Evolutionary conservation across 2,329 filamentous ascomycete species (phyloP), one percentile per base, ranked within the genome.

Genomic region (Hypomyces perniciosus): DNA sequence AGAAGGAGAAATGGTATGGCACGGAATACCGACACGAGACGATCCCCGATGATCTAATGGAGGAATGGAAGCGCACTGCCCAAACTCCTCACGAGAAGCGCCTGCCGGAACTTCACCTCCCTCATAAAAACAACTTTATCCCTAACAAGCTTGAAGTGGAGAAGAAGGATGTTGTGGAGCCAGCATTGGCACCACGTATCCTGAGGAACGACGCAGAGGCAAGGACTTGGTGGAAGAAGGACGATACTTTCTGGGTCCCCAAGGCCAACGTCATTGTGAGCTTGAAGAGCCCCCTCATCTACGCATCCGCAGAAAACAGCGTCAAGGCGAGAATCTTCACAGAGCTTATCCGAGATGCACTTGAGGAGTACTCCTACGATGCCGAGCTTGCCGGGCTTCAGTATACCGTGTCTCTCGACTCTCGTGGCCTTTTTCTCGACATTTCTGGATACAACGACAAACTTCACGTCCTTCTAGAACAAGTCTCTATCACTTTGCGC

Each of bases 181-280:
- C 90, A 1, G 75, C 84, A 0, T 78, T 86, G 50, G 76, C 83
- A 1, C 93, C 93, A 0, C 86, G 84, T 54, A 76, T 99, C 27
- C 85, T 99, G 55, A 84, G 91, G 58, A 90, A 95, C 60, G 92
- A 96, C 58, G 77, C 84, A 5, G 73, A 83, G 33, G 84, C 88
- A 1, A 84, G 91, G 30, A 86, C 89, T 3, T 99, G 93, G 93
- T 96, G 85, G 76, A 99, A 99, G 75, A 97, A 97, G 71, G 93
- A 99, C 62, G 93, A 99, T 61, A 90, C 85, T 0, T 99, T 97
- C 69, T 97, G 92, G 91, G 93, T 97, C 8, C 93, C 93, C 7
- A 96, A 95, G 68, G 93, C 89, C 4, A 93, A 90, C 53, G 74
- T 97, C 13, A 81, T 90, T 57, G 81, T 96, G 56, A 89, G 85